Evolutionary conservation across 768 basidiomycete species (phyloP).

Genomic region (Lyophyllum shimeji): DNA sequence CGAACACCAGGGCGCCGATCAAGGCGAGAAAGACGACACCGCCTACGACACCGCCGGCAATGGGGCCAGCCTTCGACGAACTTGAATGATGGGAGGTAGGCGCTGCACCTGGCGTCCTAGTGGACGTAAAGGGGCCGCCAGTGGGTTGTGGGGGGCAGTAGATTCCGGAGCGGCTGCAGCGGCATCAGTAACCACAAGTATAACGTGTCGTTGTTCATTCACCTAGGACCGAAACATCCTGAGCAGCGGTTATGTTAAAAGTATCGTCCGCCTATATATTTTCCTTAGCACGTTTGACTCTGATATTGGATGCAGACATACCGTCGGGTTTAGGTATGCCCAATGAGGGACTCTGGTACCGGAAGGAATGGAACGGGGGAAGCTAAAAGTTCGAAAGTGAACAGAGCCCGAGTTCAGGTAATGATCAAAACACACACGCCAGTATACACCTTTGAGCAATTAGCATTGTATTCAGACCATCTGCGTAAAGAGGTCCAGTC

Average conservation of each 20-base stretch:
- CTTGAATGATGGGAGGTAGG: constrained; percentile 10
- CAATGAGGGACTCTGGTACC: constrained; percentile 46
- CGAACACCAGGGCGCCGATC: constrained; percentile 33
- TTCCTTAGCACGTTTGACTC: neutral
- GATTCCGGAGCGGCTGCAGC: constrained; percentile 35
- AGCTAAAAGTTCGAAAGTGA: constrained; percentile 24
- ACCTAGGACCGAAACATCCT: constrained; percentile 20
- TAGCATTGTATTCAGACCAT: constrained; percentile 46
- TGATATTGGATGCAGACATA: constrained; percentile 16
- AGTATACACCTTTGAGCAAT: constrained; percentile 44
- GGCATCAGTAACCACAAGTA: neutral
- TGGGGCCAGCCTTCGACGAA: constrained; percentile 43
- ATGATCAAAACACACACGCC: constrained; percentile 24
- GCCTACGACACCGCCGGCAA: constrained; percentile 65
- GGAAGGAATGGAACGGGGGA: constrained; percentile 35
- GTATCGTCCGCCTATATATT: constrained; percentile 23
- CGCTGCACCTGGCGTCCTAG: constrained; percentile 4
- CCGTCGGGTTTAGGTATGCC: constrained; percentile 46
- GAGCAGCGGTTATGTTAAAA: constrained; percentile 34
- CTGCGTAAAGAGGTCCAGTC: constrained; percentile 24
- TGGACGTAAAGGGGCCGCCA: constrained; percentile 8
- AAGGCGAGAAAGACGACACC: constrained; percentile 47
- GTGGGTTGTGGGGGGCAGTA: constrained; percentile 26
- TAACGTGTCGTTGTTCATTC: neutral
- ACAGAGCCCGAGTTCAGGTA: neutral